These are phyloP conservation scores for Trichophyton benhamiae DNA, from an alignment of 2,329 filamentous ascomycete genomes.

Conservation along the genomic window DNA sequence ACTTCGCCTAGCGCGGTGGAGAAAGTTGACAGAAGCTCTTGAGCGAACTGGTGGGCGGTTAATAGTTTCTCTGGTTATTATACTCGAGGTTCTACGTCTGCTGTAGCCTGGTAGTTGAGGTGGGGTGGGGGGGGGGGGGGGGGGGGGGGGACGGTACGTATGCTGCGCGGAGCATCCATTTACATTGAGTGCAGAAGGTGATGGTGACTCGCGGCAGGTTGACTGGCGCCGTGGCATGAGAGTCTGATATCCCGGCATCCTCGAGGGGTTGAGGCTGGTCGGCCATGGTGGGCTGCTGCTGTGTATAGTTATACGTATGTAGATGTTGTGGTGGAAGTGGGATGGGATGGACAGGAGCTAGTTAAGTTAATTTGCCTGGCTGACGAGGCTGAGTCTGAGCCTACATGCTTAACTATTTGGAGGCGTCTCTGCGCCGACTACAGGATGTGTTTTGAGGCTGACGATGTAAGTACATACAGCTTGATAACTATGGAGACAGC, in stretches of 20 bases:
- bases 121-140: too few species aligned
- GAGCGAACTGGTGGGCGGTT: slow-evolving; percentile 57
- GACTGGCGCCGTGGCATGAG: slow-evolving; percentile 12
- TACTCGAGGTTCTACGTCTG: too few species aligned
- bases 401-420: too few species aligned
- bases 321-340: neutral
- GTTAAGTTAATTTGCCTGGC: too few species aligned
- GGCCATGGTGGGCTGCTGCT: neutral
- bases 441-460: neutral
- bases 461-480: neutral
- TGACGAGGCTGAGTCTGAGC: neutral
- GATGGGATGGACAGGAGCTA: neutral
- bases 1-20: slow-evolving; percentile 72
- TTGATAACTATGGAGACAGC: neutral
- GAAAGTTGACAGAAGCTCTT: slow-evolving; percentile 93
- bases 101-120: too few species aligned
- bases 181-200: slow-evolving; percentile 84
- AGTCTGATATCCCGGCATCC: neutral
- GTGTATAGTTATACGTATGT: neutral
- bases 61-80: neutral
- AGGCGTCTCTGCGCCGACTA: neutral
- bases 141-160: slow-evolving; percentile 57
- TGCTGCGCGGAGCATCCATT: slow-evolving; percentile 77
- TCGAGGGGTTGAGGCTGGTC: neutral
- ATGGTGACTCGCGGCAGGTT: slow-evolving; percentile 68